Evolutionary conservation across 352 stramenopile species (phyloP).

Genomic region (Pythium apleroticum): DNA sequence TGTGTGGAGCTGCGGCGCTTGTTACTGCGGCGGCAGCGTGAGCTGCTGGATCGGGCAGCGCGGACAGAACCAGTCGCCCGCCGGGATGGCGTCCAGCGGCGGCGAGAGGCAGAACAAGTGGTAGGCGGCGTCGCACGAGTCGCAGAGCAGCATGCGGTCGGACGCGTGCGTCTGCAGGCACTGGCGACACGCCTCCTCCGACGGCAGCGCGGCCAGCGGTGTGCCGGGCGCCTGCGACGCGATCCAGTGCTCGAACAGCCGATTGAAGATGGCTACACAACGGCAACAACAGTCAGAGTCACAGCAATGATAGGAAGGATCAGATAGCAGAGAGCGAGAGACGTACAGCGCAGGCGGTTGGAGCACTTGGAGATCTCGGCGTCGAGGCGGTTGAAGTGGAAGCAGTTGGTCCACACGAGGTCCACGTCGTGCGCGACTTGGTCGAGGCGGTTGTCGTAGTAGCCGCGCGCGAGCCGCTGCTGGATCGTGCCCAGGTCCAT

Average conservation of each 20-base stretch:
- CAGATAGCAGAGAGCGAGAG: not conserved
- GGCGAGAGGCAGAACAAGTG: constrained; percentile 81
- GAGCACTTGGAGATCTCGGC: constrained; percentile 80
- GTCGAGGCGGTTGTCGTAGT: constrained; percentile 60
- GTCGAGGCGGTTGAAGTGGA: constrained; percentile 78
- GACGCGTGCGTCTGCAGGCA: constrained; percentile 63
- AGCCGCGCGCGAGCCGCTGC: constrained; percentile 60
- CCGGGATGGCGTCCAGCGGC: constrained; percentile 55
- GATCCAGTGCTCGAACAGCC: constrained; percentile 80
- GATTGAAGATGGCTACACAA: constrained; percentile 68
- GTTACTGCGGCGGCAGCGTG: constrained; percentile 4
- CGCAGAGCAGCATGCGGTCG: constrained; percentile 80
- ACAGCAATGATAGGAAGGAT: constrained; percentile 9
- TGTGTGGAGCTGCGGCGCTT: too few relatives aligned
- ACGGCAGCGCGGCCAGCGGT: constrained; percentile 46
- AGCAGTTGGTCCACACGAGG: constrained; percentile 85
- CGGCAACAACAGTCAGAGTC: constrained; percentile 8
- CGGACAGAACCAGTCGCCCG: constrained; percentile 81
- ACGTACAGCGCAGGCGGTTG: constrained; percentile 78
- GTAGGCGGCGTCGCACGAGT: constrained; percentile 84
- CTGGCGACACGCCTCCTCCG: constrained; percentile 68
- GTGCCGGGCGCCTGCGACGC: constrained; percentile 52
- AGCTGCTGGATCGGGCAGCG: constrained; percentile 44
- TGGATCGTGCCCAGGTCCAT: constrained; percentile 94
- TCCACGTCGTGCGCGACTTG: constrained; percentile 65